phyloP scores from a whole-genome alignment of 2,329 filamentous ascomycete species.

The Ampelomyces quisqualis region DNA sequence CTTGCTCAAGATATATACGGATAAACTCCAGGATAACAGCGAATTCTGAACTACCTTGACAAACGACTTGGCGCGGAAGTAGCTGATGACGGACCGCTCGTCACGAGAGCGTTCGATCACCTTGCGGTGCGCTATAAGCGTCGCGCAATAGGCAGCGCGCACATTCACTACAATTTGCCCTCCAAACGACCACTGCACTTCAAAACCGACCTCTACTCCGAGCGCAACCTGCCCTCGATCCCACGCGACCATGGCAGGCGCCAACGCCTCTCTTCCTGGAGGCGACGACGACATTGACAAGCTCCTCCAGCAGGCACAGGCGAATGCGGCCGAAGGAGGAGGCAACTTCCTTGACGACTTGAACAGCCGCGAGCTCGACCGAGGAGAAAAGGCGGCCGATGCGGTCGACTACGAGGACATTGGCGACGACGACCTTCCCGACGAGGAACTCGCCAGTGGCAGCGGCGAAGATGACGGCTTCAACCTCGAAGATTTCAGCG shows the following conservation, averaged over 20 bases:
- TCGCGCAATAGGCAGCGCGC: constrained; percentile 2
- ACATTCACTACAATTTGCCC: constrained; percentile 2
- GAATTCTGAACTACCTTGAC: background rate
- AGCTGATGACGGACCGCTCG: constrained; percentile 25
- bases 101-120: constrained; percentile 15
- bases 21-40: no score
- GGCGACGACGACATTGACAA: constrained; percentile 24
- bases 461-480: constrained; percentile 21
- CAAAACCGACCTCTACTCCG: background rate
- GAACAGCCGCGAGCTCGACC: constrained; percentile 44
- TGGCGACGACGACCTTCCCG: constrained; percentile 84
- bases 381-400: constrained; percentile 81
- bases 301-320: constrained; percentile 23
- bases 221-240: no score
- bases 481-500: constrained; percentile 30
- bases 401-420: constrained; percentile 91
- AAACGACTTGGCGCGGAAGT: constrained; percentile 6
- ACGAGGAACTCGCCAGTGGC: constrained; percentile 56
- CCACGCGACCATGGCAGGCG: constrained; percentile 30
- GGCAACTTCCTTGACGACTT: constrained; percentile 29
- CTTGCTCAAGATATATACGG: no score
- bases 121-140: constrained; percentile 15
- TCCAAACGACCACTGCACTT: background rate
- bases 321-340: constrained; percentile 21
- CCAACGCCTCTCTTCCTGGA: constrained; percentile 15